Conservation (phyloP, 1,139 yeast species). For the Hansenula sp. region DNA sequence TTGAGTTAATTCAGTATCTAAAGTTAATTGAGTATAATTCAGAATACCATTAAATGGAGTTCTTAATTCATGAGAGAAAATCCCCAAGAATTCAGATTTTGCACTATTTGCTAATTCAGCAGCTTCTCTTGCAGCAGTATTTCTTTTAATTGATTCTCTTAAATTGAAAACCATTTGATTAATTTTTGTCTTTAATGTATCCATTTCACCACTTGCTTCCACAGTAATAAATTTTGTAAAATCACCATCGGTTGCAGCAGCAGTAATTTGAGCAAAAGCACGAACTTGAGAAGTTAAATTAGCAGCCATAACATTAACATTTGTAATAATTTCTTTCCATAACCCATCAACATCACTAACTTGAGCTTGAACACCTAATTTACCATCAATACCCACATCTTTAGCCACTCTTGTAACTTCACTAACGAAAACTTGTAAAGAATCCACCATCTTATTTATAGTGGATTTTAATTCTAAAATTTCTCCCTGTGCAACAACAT, state of each 20-base stretch:
- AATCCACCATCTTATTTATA: slow-evolving; percentile 85
- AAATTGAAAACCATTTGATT: slow-evolving; percentile 88
- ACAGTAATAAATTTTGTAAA: slow-evolving; percentile 86
- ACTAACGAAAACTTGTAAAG: slow-evolving; percentile 79
- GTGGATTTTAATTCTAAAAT: slow-evolving; percentile 76
- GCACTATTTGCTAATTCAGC: slow-evolving; percentile 88
- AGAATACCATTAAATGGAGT: slow-evolving; percentile 92
- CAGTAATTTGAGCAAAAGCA: slow-evolving; percentile 90
- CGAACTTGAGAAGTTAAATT: slow-evolving; percentile 88
- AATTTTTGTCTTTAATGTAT: slow-evolving; percentile 83
- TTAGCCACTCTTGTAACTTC: slow-evolving; percentile 89
- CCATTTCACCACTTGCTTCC: slow-evolving; percentile 93
- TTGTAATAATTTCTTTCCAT: slow-evolving; percentile 91
- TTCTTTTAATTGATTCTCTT: slow-evolving; percentile 85
- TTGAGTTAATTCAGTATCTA: slow-evolving; percentile 84
- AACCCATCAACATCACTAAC: slow-evolving; percentile 87
- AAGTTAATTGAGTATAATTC: slow-evolving; percentile 86
- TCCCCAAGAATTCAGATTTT: slow-evolving; percentile 87
- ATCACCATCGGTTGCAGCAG: slow-evolving; percentile 92
- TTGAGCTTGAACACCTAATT: slow-evolving; percentile 87
- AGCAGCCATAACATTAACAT: slow-evolving; percentile 90
- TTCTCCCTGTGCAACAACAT: slow-evolving; percentile 88
- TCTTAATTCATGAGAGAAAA: slow-evolving; percentile 88
- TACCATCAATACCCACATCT: slow-evolving; percentile 92
- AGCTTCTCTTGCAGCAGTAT: slow-evolving; percentile 90